Conservation (phyloP, 192 early-diverging fungal species). For the Umbelopsis sp. region DNA sequence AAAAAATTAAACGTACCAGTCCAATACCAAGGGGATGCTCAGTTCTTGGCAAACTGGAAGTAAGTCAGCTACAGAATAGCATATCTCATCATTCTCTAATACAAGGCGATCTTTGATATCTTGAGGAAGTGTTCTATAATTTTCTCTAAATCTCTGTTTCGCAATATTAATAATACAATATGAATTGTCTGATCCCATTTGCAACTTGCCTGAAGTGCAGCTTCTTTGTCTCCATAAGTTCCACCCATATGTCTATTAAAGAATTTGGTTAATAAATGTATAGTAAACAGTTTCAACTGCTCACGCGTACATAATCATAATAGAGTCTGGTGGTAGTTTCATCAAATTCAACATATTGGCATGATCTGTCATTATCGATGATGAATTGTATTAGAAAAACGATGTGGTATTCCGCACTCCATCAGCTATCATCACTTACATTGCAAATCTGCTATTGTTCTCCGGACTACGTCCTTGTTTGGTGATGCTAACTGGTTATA, state of each 20-base stretch:
- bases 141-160: slow-evolving; percentile 40
- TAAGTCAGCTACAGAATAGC: slow-evolving; percentile 46
- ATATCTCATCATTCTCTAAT: slow-evolving; percentile 55
- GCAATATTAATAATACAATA: not conserved
- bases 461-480: slow-evolving; percentile 32
- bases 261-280: too few species aligned
- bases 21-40: slow-evolving; percentile 48
- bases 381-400: not conserved
- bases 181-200: not conserved
- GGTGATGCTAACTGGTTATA: slow-evolving; percentile 47
- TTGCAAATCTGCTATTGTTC: slow-evolving; percentile 41
- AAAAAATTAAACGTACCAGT: slow-evolving; percentile 39
- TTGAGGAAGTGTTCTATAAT: slow-evolving; percentile 31
- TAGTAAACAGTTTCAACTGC: not conserved
- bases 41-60: slow-evolving; percentile 48
- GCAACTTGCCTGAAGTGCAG: slow-evolving; percentile 12
- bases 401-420: not conserved
- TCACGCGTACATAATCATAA: slow-evolving; percentile 49
- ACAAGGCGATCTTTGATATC: slow-evolving; percentile 45
- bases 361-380: slow-evolving; percentile 28
- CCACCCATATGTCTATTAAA: slow-evolving; percentile 33
- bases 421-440: not conserved
- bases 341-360: slow-evolving; percentile 48
- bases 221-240: slow-evolving; percentile 27
- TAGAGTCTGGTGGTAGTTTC: slow-evolving; percentile 41